A percentile compares a stretch with the other conserved stretches of the same genome.
phyloP scores from a whole-genome alignment of 257 asterid genomes.

The Nicotiana sylvestris region DNA sequence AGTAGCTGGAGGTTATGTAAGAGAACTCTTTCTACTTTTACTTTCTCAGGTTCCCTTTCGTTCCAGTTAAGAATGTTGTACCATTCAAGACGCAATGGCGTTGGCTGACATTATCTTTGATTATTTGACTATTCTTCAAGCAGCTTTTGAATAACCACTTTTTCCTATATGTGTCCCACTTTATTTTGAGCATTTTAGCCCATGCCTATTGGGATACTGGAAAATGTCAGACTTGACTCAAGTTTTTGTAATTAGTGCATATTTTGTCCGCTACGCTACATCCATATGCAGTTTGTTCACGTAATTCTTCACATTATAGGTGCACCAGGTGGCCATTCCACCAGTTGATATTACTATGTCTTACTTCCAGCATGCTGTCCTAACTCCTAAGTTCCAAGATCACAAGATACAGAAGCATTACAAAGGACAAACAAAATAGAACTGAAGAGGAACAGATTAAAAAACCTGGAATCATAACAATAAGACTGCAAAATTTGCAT shows the following conservation, averaged over 20 bases:
- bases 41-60: too few relatives aligned
- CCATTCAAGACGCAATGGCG: too few relatives aligned
- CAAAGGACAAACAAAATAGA: slow-evolving; percentile 1
- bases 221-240: neutral
- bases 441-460: slow-evolving; percentile 2
- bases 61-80: too few relatives aligned
- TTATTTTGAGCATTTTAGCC: neutral
- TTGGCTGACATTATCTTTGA: too few relatives aligned
- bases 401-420: neutral
- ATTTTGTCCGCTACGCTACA: neutral
- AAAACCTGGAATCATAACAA: slow-evolving; percentile 74
- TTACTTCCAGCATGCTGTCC: neutral
- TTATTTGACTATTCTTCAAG: too few relatives aligned
- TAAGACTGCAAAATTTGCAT: slow-evolving; percentile 72
- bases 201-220: neutral
- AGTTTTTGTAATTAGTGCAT: neutral
- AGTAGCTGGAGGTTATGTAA: too few relatives aligned
- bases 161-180: neutral
- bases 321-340: slow-evolving; percentile 5
- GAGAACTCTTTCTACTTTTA: too few relatives aligned
- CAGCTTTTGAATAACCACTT: neutral
- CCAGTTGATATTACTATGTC: neutral
- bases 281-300: neutral
- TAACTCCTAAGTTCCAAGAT: neutral
- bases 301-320: neutral